Conservation (phyloP, 108 stramenopile genomes). For the Cyclotella sp. region DNA sequence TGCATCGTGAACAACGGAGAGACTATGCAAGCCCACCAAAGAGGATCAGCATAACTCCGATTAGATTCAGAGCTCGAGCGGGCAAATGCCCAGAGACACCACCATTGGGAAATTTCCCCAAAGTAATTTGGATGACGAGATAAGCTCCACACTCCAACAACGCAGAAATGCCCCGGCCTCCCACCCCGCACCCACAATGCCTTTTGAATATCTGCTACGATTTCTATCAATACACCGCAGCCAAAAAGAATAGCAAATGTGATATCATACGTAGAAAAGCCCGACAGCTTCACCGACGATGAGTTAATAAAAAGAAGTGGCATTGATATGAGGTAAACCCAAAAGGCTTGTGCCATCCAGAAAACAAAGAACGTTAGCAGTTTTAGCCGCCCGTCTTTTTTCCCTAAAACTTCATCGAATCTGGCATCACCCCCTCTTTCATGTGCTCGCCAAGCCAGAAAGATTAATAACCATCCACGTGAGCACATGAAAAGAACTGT, state of each 20-base stretch:
- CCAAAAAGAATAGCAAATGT: constrained; percentile 45
- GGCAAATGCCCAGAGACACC: constrained; percentile 54
- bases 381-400: constrained; percentile 25
- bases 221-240: constrained; percentile 56
- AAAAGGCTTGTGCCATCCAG: constrained; percentile 74
- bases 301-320: constrained; percentile 59
- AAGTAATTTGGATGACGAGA: constrained; percentile 81
- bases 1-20: constrained; percentile 75
- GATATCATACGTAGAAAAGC: constrained; percentile 43
- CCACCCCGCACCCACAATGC: constrained; percentile 62
- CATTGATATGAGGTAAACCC: constrained; percentile 68
- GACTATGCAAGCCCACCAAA: constrained; percentile 55
- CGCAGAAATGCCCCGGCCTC: constrained; percentile 63
- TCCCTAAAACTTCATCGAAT: constrained; percentile 67
- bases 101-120: constrained; percentile 80
- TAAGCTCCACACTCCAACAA: constrained; percentile 59
- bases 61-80: constrained; percentile 36
- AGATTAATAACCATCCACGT: constrained; percentile 65
- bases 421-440: constrained; percentile 69
- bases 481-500: constrained; percentile 61
- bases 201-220: constrained; percentile 71
- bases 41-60: constrained; percentile 41
- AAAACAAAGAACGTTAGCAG: constrained; percentile 54
- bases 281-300: constrained; percentile 31
- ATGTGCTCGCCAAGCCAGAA: constrained; percentile 74